phyloP scores from a whole-genome alignment of 257 asterid species.

The Solanum tacnaense region DNA sequence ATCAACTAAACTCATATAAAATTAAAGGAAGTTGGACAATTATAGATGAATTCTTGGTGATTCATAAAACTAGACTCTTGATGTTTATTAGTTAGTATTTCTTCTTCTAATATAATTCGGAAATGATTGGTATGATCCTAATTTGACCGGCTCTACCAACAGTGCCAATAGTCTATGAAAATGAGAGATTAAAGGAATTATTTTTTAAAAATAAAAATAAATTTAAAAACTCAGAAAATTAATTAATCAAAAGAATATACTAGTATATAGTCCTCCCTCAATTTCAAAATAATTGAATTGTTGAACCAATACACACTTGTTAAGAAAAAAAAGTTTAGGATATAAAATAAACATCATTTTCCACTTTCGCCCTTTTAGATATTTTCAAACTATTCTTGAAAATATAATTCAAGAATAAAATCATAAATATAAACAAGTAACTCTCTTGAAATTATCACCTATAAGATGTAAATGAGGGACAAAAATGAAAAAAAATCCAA shows the following conservation, averaged over 20 bases:
- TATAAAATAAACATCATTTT: no score
- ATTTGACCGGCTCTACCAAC: neutral
- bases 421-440: neutral
- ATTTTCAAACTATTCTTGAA: no score
- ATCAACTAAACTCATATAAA: neutral
- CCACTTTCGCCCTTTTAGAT: no score
- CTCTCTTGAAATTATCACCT: neutral
- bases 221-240: neutral
- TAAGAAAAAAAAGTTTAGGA: no score
- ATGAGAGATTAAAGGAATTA: neutral
- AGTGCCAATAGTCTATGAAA: neutral
- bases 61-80: neutral
- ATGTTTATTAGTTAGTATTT: neutral
- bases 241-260: neutral
- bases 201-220: neutral
- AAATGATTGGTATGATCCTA: neutral
- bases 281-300: no score
- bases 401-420: no score
- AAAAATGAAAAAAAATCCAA: no score
- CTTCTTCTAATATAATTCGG: neutral
- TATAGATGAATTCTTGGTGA: neutral
- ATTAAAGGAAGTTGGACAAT: neutral
- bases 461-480: neutral
- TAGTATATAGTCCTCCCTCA: neutral
- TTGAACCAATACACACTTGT: neutral